Percentiles rank a stretch among this genome's conserved stretches.
Evolutionary conservation across 768 basidiomycete species (phyloP).

Genomic region (Amanita subjunquillea): DNA sequence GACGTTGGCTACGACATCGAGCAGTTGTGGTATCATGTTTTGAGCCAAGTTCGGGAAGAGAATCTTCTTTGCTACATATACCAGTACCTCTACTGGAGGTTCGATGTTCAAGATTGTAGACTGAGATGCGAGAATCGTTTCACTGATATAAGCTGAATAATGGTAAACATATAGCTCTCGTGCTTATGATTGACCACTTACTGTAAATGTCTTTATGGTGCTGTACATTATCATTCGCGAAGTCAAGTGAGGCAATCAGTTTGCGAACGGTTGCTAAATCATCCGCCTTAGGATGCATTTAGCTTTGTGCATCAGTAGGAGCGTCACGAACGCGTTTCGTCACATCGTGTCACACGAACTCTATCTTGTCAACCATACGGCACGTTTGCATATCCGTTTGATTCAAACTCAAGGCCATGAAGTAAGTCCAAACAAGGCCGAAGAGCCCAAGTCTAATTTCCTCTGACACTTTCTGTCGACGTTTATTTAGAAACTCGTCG

Average conservation of each 20-base stretch:
- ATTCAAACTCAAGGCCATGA: neutral
- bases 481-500: conserved; percentile 1
- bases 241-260: conserved; percentile 3
- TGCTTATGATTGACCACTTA: neutral
- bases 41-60: conserved; percentile 5
- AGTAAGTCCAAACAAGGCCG: neutral
- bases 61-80: conserved; percentile 3
- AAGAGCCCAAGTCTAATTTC: conserved; percentile 1
- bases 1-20: conserved; percentile 6
- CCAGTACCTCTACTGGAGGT: conserved; percentile 7
- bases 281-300: conserved; percentile 2
- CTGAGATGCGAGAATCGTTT: conserved; percentile 14
- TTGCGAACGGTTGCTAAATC: neutral
- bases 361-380: no score
- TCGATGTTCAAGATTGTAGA: conserved; percentile 13
- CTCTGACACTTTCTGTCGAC: conserved; percentile 6
- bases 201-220: conserved; percentile 5
- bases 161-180: neutral
- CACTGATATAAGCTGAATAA: conserved; percentile 12
- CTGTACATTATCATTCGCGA: neutral
- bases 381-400: neutral
- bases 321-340: conserved; percentile 8
- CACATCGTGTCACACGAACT: conserved; percentile 6
- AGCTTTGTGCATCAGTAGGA: neutral
- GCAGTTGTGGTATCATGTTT: conserved; percentile 7